phyloP scores from a whole-genome alignment of 805 yeast species.

The Barnettozyma sucrosica region DNA sequence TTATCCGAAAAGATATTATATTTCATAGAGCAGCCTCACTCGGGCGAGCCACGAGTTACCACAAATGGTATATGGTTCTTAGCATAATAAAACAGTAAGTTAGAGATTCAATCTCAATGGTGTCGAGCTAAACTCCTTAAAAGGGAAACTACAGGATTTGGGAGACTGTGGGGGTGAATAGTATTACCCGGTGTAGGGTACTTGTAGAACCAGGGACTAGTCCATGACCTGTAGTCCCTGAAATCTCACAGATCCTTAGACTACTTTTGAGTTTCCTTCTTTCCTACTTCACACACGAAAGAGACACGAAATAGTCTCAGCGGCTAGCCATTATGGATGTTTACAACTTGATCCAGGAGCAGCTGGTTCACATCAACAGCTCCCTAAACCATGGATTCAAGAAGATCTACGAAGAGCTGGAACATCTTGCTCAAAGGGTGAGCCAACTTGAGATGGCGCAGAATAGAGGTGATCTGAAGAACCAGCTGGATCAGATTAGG shows the following conservation, averaged over 20 bases:
- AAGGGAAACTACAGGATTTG: neutral
- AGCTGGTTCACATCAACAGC: slow-evolving; percentile 17
- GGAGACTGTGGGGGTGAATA: neutral
- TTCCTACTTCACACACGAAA: neutral
- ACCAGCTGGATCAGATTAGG: slow-evolving; percentile 12
- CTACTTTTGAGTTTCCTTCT: neutral
- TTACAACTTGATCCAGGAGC: slow-evolving; percentile 23
- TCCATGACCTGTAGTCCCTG: neutral
- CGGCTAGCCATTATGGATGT: slow-evolving; percentile 18
- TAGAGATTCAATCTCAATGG: too few relatives aligned
- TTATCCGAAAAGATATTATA: too few relatives aligned
- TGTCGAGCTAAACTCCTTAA: neutral
- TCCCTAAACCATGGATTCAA: slow-evolving; percentile 13
- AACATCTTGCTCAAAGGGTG: slow-evolving; percentile 16
- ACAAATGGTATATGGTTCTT: too few relatives aligned
- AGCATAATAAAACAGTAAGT: too few relatives aligned
- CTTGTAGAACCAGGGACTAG: neutral
- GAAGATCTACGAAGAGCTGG: slow-evolving; percentile 19
- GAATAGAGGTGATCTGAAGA: slow-evolving; percentile 6
- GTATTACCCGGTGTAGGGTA: neutral
- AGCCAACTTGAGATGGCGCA: slow-evolving; percentile 15
- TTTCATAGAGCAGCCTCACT: too few relatives aligned
- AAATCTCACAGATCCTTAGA: neutral
- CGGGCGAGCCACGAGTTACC: too few relatives aligned
- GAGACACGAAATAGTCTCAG: slow-evolving; percentile 1